Evolutionary conservation across 768 basidiomycete species (phyloP).

Genomic region (Xerocomellus intermedius): DNA sequence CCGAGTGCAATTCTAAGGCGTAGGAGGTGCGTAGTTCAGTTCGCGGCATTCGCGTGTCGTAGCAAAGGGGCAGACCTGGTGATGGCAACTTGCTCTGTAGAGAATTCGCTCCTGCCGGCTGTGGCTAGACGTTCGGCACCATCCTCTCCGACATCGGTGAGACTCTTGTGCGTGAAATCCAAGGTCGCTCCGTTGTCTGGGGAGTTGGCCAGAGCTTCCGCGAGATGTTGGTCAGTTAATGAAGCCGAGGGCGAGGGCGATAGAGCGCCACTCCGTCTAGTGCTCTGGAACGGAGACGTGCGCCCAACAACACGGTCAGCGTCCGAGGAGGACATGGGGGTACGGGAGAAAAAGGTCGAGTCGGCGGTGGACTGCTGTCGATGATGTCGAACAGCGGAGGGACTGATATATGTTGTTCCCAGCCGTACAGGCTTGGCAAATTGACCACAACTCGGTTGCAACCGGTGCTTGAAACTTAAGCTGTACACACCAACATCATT

Average conservation of each 20-base stretch:
- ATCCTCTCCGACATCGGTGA: slow-evolving; percentile 72
- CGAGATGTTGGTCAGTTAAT: slow-evolving; percentile 56
- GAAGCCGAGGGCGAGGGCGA: slow-evolving; percentile 38
- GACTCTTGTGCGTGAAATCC: slow-evolving; percentile 74
- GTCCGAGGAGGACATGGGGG: slow-evolving; percentile 32
- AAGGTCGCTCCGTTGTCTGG: slow-evolving; percentile 81
- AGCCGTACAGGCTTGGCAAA: slow-evolving; percentile 15
- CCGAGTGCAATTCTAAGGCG: slow-evolving; percentile 74
- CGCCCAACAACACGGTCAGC: slow-evolving; percentile 28
- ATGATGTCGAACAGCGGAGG: slow-evolving; percentile 10
- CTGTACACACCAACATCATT: slow-evolving; percentile 9
- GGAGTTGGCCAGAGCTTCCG: slow-evolving; percentile 63
- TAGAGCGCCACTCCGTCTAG: slow-evolving; percentile 26
- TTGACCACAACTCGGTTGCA: slow-evolving; percentile 26
- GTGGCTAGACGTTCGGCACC: slow-evolving; percentile 77
- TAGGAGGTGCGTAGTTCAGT: slow-evolving; percentile 2
- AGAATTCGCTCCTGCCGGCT: slow-evolving; percentile 46
- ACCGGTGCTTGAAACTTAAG: slow-evolving; percentile 25
- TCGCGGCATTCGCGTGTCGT: slow-evolving; percentile 2
- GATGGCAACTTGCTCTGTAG: slow-evolving; percentile 51
- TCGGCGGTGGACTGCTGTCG: slow-evolving; percentile 17
- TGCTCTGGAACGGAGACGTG: slow-evolving; percentile 28
- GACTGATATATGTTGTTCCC: slow-evolving; percentile 21
- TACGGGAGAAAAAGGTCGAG: slow-evolving; percentile 1
- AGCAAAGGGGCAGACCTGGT: slow-evolving; percentile 49